phyloP scores from a whole-genome alignment of 2,329 filamentous ascomycete genomes.

The Capronia coronata region DNA sequence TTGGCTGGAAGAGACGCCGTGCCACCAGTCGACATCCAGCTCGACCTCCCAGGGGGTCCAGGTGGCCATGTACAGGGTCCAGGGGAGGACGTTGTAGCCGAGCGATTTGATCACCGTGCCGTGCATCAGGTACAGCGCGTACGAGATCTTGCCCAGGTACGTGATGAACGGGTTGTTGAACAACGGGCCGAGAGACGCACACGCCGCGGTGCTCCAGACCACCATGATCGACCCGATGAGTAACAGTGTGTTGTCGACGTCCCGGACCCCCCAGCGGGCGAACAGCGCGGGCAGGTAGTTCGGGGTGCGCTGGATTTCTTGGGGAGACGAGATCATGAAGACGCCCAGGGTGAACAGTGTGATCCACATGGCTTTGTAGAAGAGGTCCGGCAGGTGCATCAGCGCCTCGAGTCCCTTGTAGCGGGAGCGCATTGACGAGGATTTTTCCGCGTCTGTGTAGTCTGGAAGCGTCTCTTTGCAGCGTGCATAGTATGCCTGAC shows the following conservation, averaged over 20 bases:
- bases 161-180: constrained; percentile 24
- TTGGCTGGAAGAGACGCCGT: neutral
- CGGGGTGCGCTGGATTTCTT: constrained; percentile 10
- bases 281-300: constrained; percentile 11
- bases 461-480: neutral
- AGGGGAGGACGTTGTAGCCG: constrained; percentile 13
- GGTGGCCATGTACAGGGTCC: constrained; percentile 10
- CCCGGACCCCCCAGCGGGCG: constrained; percentile 3
- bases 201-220: constrained; percentile 15
- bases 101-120: constrained; percentile 18
- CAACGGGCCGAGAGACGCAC: constrained; percentile 3
- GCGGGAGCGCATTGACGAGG: neutral
- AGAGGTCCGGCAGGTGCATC: constrained; percentile 5
- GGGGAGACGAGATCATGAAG: constrained; percentile 13
- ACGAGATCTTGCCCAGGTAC: constrained; percentile 32
- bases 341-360: constrained; percentile 4
- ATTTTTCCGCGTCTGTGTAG: neutral
- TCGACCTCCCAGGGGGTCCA: constrained; percentile 4
- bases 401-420: neutral
- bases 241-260: constrained; percentile 8
- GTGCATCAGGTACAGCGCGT: constrained; percentile 32
- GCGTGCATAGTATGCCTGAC: constrained; percentile 9
- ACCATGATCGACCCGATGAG: constrained; percentile 7
- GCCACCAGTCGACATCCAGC: constrained; percentile 8
- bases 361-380: constrained; percentile 9